These are phyloP conservation scores for Marchantia polymorpha DNA, from an alignment of 225 moss, liverwort and hornwort genomes.

Conservation along the genomic window DNA sequence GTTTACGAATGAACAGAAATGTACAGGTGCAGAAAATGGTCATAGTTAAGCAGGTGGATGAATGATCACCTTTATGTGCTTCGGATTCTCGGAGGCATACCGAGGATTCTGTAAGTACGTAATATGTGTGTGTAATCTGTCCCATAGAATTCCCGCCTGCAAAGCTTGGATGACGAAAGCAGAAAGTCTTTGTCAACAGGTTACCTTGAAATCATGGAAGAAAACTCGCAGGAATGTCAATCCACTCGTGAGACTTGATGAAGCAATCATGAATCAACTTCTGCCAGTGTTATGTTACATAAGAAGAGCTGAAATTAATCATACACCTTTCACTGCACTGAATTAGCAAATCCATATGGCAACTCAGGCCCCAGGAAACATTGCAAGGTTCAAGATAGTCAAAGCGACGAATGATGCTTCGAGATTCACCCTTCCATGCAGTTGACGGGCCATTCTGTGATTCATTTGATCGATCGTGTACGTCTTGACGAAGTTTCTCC, in stretches of 20 bases:
- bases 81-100: conserved; percentile 34
- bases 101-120: conserved; percentile 48
- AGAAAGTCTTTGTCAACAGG: not conserved
- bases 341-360: too few relatives aligned
- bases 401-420: not conserved
- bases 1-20: not conserved
- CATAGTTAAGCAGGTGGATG: not conserved
- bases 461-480: conserved; percentile 45
- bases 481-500: conserved; percentile 39
- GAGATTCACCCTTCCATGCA: conserved; percentile 38
- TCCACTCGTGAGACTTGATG: too few relatives aligned
- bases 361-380: too few relatives aligned
- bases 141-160: conserved; percentile 41
- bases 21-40: not conserved
- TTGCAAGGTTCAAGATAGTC: not conserved
- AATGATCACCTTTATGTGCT: conserved; percentile 36
- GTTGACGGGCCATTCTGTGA: conserved; percentile 40
- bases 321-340: too few relatives aligned
- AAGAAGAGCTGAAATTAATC: too few relatives aligned
- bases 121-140: conserved; percentile 40
- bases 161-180: conserved; percentile 4
- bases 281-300: too few relatives aligned
- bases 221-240: not conserved
- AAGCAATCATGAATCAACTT: too few relatives aligned
- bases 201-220: not conserved